These are phyloP conservation scores for Colletotrichum australisinense DNA, from an alignment of 2,329 filamentous ascomycete species.

Conservation along the genomic window DNA sequence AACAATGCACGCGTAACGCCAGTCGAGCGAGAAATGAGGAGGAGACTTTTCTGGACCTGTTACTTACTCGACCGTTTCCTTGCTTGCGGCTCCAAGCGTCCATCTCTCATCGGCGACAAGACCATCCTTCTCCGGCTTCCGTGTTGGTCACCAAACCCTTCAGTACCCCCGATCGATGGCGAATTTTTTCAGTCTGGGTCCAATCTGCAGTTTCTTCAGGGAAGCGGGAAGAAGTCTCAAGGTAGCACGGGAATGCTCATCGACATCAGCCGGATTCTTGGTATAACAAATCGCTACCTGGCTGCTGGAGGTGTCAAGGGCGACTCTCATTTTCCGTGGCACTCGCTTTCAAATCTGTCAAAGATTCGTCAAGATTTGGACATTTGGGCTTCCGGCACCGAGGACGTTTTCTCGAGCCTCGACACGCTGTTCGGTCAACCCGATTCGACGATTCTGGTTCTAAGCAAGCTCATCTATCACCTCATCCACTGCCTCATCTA, in stretches of 20 bases:
- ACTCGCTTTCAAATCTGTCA: slow-evolving; percentile 84
- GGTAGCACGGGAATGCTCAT: slow-evolving; percentile 85
- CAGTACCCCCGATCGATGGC: slow-evolving; percentile 74
- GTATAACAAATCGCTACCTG: slow-evolving; percentile 85
- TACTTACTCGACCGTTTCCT: slow-evolving; percentile 89
- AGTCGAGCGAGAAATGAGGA: slow-evolving; percentile 79
- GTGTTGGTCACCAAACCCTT: slow-evolving; percentile 74
- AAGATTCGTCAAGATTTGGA: slow-evolving; percentile 89
- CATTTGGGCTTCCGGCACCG: slow-evolving; percentile 84
- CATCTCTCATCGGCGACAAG: slow-evolving; percentile 83
- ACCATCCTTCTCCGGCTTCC: slow-evolving; percentile 81
- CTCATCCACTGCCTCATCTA: slow-evolving; percentile 89
- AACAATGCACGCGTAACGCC: slow-evolving; percentile 69
- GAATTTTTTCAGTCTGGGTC: slow-evolving; percentile 84
- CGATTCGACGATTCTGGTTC: slow-evolving; percentile 81
- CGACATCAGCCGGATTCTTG: slow-evolving; percentile 84
- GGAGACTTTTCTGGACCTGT: slow-evolving; percentile 89
- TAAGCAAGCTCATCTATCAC: slow-evolving; percentile 90
- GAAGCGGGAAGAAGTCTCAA: slow-evolving; percentile 76
- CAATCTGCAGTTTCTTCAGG: slow-evolving; percentile 80
- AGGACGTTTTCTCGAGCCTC: slow-evolving; percentile 81
- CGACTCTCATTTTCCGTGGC: slow-evolving; percentile 92
- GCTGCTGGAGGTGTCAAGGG: slow-evolving; percentile 88
- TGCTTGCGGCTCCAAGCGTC: slow-evolving; percentile 83
- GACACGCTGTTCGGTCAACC: slow-evolving; percentile 80